Base-by-base conservation (phyloP, 805 yeast species). In the Cyberlindnera bimundalis region DNA sequence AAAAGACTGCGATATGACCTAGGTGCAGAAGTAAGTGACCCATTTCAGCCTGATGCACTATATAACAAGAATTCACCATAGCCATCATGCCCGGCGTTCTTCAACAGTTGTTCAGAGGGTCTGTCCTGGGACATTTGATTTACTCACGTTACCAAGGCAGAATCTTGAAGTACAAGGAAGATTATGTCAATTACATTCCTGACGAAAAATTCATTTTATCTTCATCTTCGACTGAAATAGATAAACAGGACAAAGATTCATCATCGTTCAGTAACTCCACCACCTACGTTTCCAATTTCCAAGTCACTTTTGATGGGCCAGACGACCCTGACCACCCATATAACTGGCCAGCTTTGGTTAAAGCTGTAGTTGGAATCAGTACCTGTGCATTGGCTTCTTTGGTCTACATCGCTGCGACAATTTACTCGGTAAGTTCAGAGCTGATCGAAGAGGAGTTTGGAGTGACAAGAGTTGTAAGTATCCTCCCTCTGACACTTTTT, bases 351-450 rank as follows among this genome's bases (percentile, higher is more conserved):
- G 20, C 53, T 0, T 34, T 43, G 25, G 64, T 67, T 37, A 76
- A 73, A 51, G 26, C 56, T 3, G 35, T 72, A 21, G 62, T 73
- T 29, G 55, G 70, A 5, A 7, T 55, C 2, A 64, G 68, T 46
- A 62, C 76, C 11, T 62, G 73, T 46, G 45, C 75, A n/a, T 56
- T 76, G 35, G 71, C 81, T 4, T 59, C 70, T 10, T 61, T 78
- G 4, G 73, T 76, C 0, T 78, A 79, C 43, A 71, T 76, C 66
- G 79, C 78, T 13, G 69, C 82, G 1, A 74, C 83, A 3, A 65
- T 77, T 21, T 69, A 72, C 45, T 68, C 81, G 0, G 82, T 84
- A 0, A 75, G 78, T 16, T 60, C 70, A 24, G 62, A 55, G 15
- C 59, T 64, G n/a, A 53, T 79, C 20, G 67, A 63, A 58, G 58